Conservation (phyloP, 768 basidiomycete species). For the Hygrophorus russula region DNA sequence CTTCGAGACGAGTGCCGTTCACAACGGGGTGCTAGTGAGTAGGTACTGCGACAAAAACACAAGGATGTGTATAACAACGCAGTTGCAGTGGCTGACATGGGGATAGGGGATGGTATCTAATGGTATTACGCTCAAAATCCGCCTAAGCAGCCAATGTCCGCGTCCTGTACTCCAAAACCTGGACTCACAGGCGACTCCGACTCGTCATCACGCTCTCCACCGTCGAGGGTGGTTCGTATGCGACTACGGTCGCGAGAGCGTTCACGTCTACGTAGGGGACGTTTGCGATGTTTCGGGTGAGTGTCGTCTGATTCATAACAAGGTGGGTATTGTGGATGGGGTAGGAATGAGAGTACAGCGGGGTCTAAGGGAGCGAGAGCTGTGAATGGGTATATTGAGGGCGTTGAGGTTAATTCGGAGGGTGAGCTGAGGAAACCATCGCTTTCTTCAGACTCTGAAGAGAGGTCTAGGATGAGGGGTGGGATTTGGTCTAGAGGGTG, state of each 20-base stretch:
- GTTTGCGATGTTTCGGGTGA: constrained; percentile 3
- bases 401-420: neutral
- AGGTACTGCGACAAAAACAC: too few species aligned
- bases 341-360: constrained; percentile 4
- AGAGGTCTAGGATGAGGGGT: constrained; percentile 49
- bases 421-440: constrained; percentile 37
- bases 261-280: constrained; percentile 5
- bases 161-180: constrained; percentile 2
- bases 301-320: neutral
- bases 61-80: too few species aligned
- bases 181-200: neutral
- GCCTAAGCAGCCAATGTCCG: constrained; percentile 4
- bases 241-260: constrained; percentile 6
- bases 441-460: constrained; percentile 54
- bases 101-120: too few species aligned
- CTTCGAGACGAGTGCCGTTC: too few species aligned
- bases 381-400: neutral
- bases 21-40: too few species aligned
- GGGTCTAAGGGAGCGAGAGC: constrained; percentile 1
- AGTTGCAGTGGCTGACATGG: too few species aligned
- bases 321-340: constrained; percentile 1
- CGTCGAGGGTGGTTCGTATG: constrained; percentile 1
- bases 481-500: constrained; percentile 32
- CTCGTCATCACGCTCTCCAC: constrained; percentile 2
- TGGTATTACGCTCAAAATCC: constrained; percentile 6